Evolutionary conservation across 1,284 basidiomycete species (phyloP).

Genomic region (Ustilago tritici): DNA sequence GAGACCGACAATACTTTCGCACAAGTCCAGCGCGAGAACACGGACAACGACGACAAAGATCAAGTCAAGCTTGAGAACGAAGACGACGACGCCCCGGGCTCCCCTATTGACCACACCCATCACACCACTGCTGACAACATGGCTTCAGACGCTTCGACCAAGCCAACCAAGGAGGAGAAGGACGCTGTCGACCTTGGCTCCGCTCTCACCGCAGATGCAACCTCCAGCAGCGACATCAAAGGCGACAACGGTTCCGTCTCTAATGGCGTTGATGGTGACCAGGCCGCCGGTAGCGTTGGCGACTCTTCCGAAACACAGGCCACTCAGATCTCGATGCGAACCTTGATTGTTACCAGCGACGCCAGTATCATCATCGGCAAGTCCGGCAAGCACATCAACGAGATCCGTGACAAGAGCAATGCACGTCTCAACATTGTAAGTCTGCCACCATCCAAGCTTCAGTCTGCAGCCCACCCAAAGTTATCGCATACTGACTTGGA

Average conservation of each 20-base stretch:
- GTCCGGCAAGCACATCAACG: constrained; percentile 94
- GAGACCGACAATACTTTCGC: constrained; percentile 18
- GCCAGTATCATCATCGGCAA: constrained; percentile 99
- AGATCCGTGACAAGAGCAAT: constrained; percentile 96
- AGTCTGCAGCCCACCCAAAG: neutral
- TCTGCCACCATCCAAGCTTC: constrained; percentile 1
- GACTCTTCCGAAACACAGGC: constrained; percentile 50
- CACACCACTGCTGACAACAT: constrained; percentile 26
- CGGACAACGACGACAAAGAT: neutral
- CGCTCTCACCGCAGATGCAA: constrained; percentile 34
- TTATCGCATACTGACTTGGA: neutral
- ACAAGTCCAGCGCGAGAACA: constrained; percentile 6
- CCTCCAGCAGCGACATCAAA: constrained; percentile 43
- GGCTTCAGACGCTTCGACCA: constrained; percentile 43
- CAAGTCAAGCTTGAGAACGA: constrained; percentile 16
- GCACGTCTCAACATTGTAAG: constrained; percentile 75
- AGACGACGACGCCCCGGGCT: constrained; percentile 17
- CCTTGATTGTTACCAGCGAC: constrained; percentile 96
- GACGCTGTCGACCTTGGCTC: constrained; percentile 58
- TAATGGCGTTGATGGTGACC: constrained; percentile 41
- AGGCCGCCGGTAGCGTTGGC: constrained; percentile 36
- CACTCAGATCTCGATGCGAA: constrained; percentile 66
- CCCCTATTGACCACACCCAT: neutral
- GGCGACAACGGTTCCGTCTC: constrained; percentile 33
- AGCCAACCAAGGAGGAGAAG: constrained; percentile 44